phyloP scores from a whole-genome alignment of 441 rosid species.

The Pelargonium citronellum region DNA sequence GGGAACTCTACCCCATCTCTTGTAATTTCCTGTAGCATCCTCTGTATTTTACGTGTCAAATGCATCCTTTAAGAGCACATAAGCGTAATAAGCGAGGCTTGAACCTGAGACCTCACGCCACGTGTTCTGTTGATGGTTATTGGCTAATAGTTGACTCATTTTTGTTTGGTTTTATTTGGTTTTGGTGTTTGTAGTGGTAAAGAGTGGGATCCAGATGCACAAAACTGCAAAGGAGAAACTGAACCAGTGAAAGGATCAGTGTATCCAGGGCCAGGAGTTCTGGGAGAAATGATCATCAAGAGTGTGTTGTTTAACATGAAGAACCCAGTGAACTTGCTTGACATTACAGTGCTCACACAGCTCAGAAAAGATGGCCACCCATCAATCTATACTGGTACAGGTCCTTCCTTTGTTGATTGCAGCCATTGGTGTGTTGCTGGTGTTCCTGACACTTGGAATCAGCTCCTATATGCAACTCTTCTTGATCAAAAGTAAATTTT shows the following conservation, averaged over 20 bases:
- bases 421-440: conserved; percentile 73
- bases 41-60: no score
- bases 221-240: conserved; percentile 40
- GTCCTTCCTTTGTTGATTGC: conserved; percentile 33
- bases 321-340: conserved; percentile 39
- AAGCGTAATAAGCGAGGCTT: no score
- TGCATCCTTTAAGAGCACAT: no score
- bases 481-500: no score
- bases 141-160: no score
- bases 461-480: conserved; percentile 34
- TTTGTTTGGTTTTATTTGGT: not conserved
- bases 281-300: conserved; percentile 34
- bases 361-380: conserved; percentile 60
- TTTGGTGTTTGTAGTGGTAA: conserved; percentile 23
- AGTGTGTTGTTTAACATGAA: conserved; percentile 36
- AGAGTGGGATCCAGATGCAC: conserved; percentile 31
- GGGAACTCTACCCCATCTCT: no score
- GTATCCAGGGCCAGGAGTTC: conserved; percentile 24
- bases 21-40: no score
- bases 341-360: conserved; percentile 43
- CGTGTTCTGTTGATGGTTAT: no score
- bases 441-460: conserved; percentile 57
- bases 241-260: conserved; percentile 35
- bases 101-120: no score
- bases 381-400: conserved; percentile 36